Percentiles rank a stretch among this genome's conserved stretches.
phyloP scores from a whole-genome alignment of 495 filamentous ascomycete species.

The Xylaria castorea region DNA sequence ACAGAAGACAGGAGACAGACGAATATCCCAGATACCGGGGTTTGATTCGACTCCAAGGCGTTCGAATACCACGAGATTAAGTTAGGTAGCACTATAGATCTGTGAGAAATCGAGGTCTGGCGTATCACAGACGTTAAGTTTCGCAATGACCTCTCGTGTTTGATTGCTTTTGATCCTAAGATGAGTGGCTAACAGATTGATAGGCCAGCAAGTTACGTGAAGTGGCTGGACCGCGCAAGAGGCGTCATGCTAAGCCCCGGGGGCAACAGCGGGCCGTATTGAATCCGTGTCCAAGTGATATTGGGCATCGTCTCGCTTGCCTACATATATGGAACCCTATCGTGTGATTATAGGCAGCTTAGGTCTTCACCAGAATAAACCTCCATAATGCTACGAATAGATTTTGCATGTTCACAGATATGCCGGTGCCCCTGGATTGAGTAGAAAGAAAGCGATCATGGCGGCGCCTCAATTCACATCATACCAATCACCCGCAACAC shows the following conservation, averaged over 20 bases:
- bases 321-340: conserved; percentile 28
- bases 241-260: conserved; percentile 25
- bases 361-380: background rate
- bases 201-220: conserved; percentile 22
- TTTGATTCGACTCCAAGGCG: conserved; percentile 11
- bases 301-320: conserved; percentile 29
- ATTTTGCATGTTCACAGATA: background rate
- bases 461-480: conserved; percentile 3
- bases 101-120: conserved; percentile 14
- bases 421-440: background rate
- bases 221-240: conserved; percentile 18
- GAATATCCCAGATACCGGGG: conserved; percentile 14
- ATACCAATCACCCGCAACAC: background rate
- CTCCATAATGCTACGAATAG: conserved; percentile 15
- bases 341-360: conserved; percentile 25
- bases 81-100: conserved; percentile 24
- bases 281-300: conserved; percentile 24
- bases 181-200: conserved; percentile 19
- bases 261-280: conserved; percentile 3
- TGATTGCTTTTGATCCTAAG: conserved; percentile 16
- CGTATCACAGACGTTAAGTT: conserved; percentile 20
- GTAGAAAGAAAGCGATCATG: background rate
- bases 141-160: conserved; percentile 29
- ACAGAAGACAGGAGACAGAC: conserved; percentile 19
- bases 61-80: conserved; percentile 9